phyloP scores from a whole-genome alignment of 1,284 basidiomycete genomes.

The Apiotrichum sp. region DNA sequence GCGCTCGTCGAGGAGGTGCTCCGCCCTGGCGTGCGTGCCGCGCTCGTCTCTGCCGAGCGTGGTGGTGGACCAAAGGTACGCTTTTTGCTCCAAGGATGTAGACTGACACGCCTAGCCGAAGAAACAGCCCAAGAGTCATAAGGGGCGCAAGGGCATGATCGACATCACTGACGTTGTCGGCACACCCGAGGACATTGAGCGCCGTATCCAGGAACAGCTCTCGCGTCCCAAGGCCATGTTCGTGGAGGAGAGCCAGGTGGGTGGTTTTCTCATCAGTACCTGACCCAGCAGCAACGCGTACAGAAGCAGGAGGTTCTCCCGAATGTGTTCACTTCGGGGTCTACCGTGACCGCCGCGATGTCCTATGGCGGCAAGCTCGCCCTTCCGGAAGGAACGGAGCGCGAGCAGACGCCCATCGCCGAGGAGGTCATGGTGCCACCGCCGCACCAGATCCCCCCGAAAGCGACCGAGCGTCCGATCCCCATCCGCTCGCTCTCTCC shows the following conservation, averaged over 20 bases:
- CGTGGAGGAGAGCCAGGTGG: constrained; percentile 27
- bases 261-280: constrained; percentile 1
- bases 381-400: constrained; percentile 75
- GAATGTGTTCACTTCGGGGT: constrained; percentile 77
- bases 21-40: constrained; percentile 27
- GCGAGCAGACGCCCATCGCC: constrained; percentile 50
- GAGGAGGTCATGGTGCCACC: constrained; percentile 86
- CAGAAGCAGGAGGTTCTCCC: constrained; percentile 61
- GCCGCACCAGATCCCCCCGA: constrained; percentile 69
- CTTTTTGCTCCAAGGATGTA: background rate
- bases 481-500: constrained; percentile 68
- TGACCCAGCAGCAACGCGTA: constrained; percentile 44
- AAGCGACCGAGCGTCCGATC: constrained; percentile 66
- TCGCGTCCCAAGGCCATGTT: constrained; percentile 35
- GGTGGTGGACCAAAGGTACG: constrained; percentile 11
- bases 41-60: constrained; percentile 13
- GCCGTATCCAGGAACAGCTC: constrained; percentile 38
- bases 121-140: constrained; percentile 23
- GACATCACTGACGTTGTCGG: constrained; percentile 40
- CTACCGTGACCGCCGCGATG: constrained; percentile 59
- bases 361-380: constrained; percentile 67
- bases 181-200: constrained; percentile 25
- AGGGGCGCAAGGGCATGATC: constrained; percentile 20
- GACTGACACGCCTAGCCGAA: constrained; percentile 1
- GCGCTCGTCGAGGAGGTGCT: constrained; percentile 40